These are phyloP conservation scores for Aspergillus haitiensis DNA, from an alignment of 495 filamentous ascomycete genomes.

Conservation along the genomic window DNA sequence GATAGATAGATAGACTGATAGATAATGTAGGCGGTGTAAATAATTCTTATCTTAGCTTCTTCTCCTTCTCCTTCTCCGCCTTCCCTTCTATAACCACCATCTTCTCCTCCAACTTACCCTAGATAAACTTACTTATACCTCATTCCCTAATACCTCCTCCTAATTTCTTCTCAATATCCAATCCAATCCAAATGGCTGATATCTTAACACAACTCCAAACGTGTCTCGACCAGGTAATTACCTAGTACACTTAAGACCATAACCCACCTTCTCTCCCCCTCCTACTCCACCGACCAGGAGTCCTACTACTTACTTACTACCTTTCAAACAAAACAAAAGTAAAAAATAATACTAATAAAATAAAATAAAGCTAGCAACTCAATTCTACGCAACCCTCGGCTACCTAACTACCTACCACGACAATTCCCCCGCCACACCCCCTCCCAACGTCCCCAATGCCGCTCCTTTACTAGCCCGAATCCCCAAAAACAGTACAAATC, in stretches of 20 bases:
- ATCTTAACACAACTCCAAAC: slow-evolving; percentile 92
- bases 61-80: not conserved
- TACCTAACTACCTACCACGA: slow-evolving; percentile 83
- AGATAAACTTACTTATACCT: not conserved
- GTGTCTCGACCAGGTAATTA: slow-evolving; percentile 78
- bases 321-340: not conserved
- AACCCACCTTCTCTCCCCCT: slow-evolving; percentile 4
- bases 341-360: slow-evolving; percentile 10
- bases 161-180: not conserved
- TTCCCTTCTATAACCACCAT: too few relatives aligned
- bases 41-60: not conserved
- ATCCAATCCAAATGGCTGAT: slow-evolving; percentile 68
- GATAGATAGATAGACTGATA: not conserved
- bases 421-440: slow-evolving; percentile 61
- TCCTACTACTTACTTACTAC: not conserved
- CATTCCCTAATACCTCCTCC: slow-evolving; percentile 3
- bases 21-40: not conserved
- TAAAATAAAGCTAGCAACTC: slow-evolving; percentile 67
- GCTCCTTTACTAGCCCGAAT: slow-evolving; percentile 45
- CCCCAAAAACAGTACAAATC: slow-evolving; percentile 42
- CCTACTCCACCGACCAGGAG: not conserved
- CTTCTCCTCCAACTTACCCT: not conserved
- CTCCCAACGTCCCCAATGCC: slow-evolving; percentile 57
- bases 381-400: slow-evolving; percentile 83
- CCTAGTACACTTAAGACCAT: not conserved